Evolutionary conservation across 1,284 basidiomycete genomes (phyloP).

Genomic region (Xerocomus nothofagi): DNA sequence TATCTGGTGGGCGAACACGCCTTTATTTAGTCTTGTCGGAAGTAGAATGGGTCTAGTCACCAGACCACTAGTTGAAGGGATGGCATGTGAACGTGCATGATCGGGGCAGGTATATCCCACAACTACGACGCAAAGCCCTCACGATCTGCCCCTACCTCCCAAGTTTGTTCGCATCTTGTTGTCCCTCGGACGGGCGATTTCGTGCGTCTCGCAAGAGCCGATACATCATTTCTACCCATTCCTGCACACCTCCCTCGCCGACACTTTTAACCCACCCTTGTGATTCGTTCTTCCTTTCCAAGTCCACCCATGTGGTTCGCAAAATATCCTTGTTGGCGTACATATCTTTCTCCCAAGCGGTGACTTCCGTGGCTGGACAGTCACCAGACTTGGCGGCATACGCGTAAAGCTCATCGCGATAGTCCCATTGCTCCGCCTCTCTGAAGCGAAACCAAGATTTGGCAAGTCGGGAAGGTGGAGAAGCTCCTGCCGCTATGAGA

Average conservation of each 20-base stretch:
- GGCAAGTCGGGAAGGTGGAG: conserved; percentile 41
- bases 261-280: conserved; percentile 61
- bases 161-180: background rate
- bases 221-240: conserved; percentile 64
- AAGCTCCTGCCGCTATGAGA: conserved; percentile 36
- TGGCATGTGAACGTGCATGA: no score
- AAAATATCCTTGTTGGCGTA: conserved; percentile 52
- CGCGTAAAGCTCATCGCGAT: conserved; percentile 57
- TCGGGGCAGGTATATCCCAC: background rate
- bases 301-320: conserved; percentile 54
- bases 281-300: conserved; percentile 57
- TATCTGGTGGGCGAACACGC: background rate
- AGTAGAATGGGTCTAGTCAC: background rate
- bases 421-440: conserved; percentile 60
- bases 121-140: background rate
- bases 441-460: conserved; percentile 56
- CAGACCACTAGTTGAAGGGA: background rate
- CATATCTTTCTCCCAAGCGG: conserved; percentile 58
- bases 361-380: conserved; percentile 39
- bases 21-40: background rate
- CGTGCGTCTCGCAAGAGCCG: conserved; percentile 44
- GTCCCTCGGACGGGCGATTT: background rate
- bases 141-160: background rate
- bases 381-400: conserved; percentile 43
- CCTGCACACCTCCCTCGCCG: conserved; percentile 51